A percentile compares a stretch with the other conserved stretches of the same genome.
Conservation (phyloP, 2,329 filamentous ascomycete species). For the Colletotrichum sojae region DNA sequence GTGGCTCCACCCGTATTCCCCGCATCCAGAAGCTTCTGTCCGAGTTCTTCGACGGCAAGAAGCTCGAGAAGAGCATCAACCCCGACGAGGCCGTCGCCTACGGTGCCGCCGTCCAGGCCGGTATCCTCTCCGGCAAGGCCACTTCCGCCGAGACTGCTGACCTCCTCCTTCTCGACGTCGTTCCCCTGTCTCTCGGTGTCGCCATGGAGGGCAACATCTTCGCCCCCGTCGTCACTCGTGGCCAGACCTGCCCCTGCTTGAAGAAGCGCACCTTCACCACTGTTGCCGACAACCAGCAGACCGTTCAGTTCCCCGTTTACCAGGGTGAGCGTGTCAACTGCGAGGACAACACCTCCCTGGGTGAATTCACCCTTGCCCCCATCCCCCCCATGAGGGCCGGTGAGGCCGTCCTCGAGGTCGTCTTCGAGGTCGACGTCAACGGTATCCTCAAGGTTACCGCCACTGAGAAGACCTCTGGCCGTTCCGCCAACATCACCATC, state of each 20-base stretch:
- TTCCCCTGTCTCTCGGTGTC: constrained; percentile 96
- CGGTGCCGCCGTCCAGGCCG: constrained; percentile 98
- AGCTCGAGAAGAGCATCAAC: constrained; percentile 99
- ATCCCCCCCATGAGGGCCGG: constrained; percentile 91
- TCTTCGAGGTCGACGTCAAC: constrained; percentile 99
- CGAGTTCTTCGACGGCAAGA: constrained; percentile 99
- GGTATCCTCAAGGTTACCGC: constrained; percentile 99
- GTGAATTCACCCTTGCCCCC: constrained; percentile 96
- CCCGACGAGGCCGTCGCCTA: constrained; percentile 99
- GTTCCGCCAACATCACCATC: constrained; percentile 99
- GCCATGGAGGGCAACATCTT: constrained; percentile 99
- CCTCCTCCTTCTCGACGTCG: constrained; percentile 95
- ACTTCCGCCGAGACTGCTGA: constrained; percentile 95
- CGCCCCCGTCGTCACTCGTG: constrained; percentile 89
- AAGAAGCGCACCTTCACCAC: constrained; percentile 82
- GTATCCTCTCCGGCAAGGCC: constrained; percentile 98
- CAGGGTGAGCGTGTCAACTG: constrained; percentile 99
- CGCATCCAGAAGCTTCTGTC: constrained; percentile 98
- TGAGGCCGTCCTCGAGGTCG: constrained; percentile 95
- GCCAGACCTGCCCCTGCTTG: constrained; percentile 66
- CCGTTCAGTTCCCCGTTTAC: constrained; percentile 92
- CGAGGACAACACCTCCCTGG: constrained; percentile 97
- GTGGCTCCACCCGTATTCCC: constrained; percentile 99
- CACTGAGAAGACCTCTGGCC: constrained; percentile 98
- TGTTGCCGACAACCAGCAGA: constrained; percentile 82